Evolutionary conservation across 2,329 filamentous ascomycete species (phyloP).

Genomic region (Apiospora rasikravindrae): DNA sequence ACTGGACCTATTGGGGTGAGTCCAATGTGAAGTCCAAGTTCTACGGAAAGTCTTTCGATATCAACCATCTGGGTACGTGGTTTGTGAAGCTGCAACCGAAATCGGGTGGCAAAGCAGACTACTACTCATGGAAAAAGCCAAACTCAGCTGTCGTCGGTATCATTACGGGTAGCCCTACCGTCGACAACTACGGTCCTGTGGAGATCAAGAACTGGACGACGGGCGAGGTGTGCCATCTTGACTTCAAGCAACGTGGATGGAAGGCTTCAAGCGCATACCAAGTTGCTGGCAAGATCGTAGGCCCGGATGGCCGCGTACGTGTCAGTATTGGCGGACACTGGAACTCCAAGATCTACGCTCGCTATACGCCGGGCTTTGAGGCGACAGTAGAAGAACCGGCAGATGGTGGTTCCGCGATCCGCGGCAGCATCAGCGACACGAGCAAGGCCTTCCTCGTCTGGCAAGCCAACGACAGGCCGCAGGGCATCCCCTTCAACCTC

Average conservation of each 20-base stretch:
- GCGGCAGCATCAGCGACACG: constrained; percentile 65
- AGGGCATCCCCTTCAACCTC: constrained; percentile 92
- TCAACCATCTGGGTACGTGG: constrained; percentile 96
- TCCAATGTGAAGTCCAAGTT: constrained; percentile 96
- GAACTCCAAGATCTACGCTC: constrained; percentile 97
- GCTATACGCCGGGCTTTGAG: constrained; percentile 89
- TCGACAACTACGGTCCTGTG: constrained; percentile 98
- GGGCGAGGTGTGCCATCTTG: constrained; percentile 84
- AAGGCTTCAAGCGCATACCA: constrained; percentile 92
- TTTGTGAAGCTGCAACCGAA: constrained; percentile 84
- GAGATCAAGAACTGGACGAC: constrained; percentile 98
- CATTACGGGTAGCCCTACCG: constrained; percentile 91
- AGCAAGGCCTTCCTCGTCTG: constrained; percentile 88
- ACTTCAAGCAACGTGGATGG: constrained; percentile 97
- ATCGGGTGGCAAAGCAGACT: constrained; percentile 76
- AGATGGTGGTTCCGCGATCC: constrained; percentile 45
- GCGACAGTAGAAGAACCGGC: constrained; percentile 67
- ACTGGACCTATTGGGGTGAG: constrained; percentile 98
- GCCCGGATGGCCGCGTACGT: constrained; percentile 76
- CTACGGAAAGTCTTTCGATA: constrained; percentile 96
- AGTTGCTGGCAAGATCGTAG: constrained; percentile 84
- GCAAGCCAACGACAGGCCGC: constrained; percentile 82
- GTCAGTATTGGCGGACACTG: constrained; percentile 93
- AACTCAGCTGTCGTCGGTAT: constrained; percentile 98
- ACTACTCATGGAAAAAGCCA: constrained; percentile 99